Base-by-base conservation (phyloP, 257 asterid genomes). In the Leptodermis oblonga region DNA sequence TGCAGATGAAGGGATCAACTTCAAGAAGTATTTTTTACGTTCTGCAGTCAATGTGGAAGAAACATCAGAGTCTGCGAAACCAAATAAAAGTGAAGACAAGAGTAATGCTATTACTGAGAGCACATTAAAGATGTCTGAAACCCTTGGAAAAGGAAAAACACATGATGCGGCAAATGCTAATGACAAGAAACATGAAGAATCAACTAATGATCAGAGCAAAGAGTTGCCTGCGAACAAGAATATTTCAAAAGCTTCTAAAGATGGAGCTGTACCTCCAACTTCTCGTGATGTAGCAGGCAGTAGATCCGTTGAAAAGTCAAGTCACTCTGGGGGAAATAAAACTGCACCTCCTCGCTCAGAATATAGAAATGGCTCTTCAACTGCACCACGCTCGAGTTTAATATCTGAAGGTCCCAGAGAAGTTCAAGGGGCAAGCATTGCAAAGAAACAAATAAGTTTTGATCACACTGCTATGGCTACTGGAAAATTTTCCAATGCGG, bases 11-110 rank as follows among this genome's bases (percentile, higher is more conserved):
- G 75, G 74, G 39, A 77, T 90, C 59, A 72, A 86, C 81, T 90
- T 90, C 80, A 82, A 79, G 86, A 68, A 76, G 46, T 86, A 88
- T 77, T 86, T 90, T 82, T 68, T 84, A 70, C 75, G 75, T 54
- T 74, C 80, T 49, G 31, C 71, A 65, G 73, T 59, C 37, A 56
- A 69, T 66, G 67, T n/a, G 56, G 61, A 69, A 65, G 70, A 69
- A 70, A 17, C 65, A 62, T 60, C 46, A 13, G 41, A 59, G 55
- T 66, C 73, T 59, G 54, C 28, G 25, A 66, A 61, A 43, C 65
- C 72, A 60, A 68, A 60, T n/a, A 70, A 61, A 71, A 52, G 54
- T 64, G 66, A 37, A 26, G 69, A 31, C 20, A 73, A 75, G 68
- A 64, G 10, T 13, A 49, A 13, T n/a, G 58, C 36, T 42, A 23